phyloP scores from a whole-genome alignment of 352 stramenopile species.

The Phytopythium helicoides region DNA sequence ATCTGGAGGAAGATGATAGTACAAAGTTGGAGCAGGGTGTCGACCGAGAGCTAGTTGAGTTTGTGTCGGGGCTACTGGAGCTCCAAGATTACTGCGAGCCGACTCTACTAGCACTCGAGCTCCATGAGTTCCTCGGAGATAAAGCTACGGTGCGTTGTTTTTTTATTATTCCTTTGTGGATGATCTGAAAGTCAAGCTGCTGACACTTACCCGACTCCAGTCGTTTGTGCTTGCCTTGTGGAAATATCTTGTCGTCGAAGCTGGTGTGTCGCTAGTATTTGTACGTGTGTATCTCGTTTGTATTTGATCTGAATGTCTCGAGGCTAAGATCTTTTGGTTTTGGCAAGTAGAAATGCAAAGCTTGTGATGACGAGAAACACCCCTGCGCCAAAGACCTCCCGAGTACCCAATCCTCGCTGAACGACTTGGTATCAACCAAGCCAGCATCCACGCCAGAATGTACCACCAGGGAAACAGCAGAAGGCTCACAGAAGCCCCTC shows the following conservation, averaged over 20 bases:
- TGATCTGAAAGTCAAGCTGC: background rate
- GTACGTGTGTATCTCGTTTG: slow-evolving; percentile 28
- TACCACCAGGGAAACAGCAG: background rate
- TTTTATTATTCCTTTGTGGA: background rate
- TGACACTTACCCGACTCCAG: slow-evolving; percentile 19
- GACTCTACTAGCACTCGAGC: slow-evolving; percentile 56
- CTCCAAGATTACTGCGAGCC: slow-evolving; percentile 73
- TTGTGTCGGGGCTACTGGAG: slow-evolving; percentile 56
- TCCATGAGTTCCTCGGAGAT: slow-evolving; percentile 65
- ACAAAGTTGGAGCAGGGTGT: slow-evolving; percentile 27
- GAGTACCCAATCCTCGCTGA: too few species aligned
- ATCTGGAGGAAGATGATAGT: slow-evolving; percentile 6
- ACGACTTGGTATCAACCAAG: too few species aligned
- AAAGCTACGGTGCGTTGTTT: slow-evolving; percentile 30
- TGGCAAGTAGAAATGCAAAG: too few species aligned
- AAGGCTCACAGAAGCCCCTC: background rate
- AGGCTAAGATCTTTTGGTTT: too few species aligned
- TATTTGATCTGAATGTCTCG: too few species aligned
- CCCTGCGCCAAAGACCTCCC: too few species aligned
- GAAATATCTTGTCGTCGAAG: slow-evolving; percentile 73
- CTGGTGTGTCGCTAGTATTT: slow-evolving; percentile 45
- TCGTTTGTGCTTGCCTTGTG: slow-evolving; percentile 65
- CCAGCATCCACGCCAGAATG: background rate
- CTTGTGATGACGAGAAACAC: too few species aligned
- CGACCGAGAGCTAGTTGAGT: slow-evolving; percentile 64